A percentile compares a stretch with the other conserved stretches of the same genome.
These are phyloP conservation scores for Suillus subalutaceus DNA, from an alignment of 768 basidiomycete genomes.

Conservation along the genomic window DNA sequence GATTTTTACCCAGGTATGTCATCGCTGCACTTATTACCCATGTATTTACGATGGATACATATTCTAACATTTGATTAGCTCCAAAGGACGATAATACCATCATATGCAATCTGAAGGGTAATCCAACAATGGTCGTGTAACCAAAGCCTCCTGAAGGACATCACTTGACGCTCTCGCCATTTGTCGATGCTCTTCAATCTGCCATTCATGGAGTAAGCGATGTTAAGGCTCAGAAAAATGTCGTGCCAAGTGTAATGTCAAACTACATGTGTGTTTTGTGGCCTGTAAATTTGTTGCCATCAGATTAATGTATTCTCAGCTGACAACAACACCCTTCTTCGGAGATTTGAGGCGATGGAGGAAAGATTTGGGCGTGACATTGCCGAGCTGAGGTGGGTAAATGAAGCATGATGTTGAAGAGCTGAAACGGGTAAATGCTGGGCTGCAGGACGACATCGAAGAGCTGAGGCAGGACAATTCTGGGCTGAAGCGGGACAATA, in stretches of 20 bases:
- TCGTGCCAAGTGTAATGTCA: neutral
- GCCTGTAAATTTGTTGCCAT: neutral
- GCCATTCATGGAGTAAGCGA: neutral
- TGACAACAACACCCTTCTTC: neutral
- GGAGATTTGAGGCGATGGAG: neutral
- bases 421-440: neutral
- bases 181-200: neutral
- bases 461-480: neutral
- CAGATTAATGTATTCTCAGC: neutral
- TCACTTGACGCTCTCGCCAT: neutral
- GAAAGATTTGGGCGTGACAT: neutral
- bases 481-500: no score
- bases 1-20: neutral
- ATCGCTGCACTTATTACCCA: no score
- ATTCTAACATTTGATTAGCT: neutral
- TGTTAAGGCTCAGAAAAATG: neutral
- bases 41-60: neutral
- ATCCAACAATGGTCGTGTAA: neutral
- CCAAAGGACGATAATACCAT: neutral
- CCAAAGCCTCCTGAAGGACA: neutral
- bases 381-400: neutral
- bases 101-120: neutral
- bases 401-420: neutral
- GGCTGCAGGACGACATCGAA: neutral
- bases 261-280: neutral